Evolutionary conservation across 768 basidiomycete genomes (phyloP).

Genomic region (Candolleomyces efflorescens): DNA sequence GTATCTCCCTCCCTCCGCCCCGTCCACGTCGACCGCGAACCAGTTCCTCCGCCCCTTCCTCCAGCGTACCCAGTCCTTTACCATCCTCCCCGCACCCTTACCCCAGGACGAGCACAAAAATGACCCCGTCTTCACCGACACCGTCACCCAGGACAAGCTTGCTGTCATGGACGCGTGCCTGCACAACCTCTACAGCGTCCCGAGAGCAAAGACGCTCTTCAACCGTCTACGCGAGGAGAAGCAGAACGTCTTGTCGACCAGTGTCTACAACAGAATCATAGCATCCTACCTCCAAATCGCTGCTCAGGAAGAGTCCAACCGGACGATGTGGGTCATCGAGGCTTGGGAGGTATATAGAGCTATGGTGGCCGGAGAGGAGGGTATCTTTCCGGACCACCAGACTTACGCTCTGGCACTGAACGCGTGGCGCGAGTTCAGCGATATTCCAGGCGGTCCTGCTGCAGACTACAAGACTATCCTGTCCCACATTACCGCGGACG

Average conservation of each 20-base stretch:
- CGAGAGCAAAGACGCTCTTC: constrained; percentile 73
- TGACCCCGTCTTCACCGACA: constrained; percentile 59
- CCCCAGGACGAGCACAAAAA: constrained; percentile 41
- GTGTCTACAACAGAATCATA: constrained; percentile 66
- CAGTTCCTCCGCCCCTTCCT: constrained; percentile 11
- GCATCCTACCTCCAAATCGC: constrained; percentile 63
- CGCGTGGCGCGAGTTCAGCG: constrained; percentile 48
- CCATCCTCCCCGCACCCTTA: constrained; percentile 64
- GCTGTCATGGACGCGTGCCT: constrained; percentile 85
- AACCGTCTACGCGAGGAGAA: constrained; percentile 45
- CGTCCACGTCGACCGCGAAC: neutral
- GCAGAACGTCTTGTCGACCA: constrained; percentile 31
- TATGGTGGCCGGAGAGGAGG: constrained; percentile 48
- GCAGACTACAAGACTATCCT: constrained; percentile 8
- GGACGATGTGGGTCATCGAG: constrained; percentile 56
- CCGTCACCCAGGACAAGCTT: constrained; percentile 61
- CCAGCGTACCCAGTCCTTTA: constrained; percentile 29
- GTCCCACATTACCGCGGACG: constrained; percentile 10
- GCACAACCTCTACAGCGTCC: constrained; percentile 68
- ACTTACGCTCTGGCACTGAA: constrained; percentile 72
- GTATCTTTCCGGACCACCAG: constrained; percentile 43
- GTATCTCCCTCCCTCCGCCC: constrained; percentile 26
- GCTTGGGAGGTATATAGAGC: constrained; percentile 55
- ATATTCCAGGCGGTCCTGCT: neutral
- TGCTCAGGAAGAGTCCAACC: constrained; percentile 34